Base-by-base conservation (phyloP, 192 early-diverging fungal species). In the Entomortierella chlamydospora region DNA sequence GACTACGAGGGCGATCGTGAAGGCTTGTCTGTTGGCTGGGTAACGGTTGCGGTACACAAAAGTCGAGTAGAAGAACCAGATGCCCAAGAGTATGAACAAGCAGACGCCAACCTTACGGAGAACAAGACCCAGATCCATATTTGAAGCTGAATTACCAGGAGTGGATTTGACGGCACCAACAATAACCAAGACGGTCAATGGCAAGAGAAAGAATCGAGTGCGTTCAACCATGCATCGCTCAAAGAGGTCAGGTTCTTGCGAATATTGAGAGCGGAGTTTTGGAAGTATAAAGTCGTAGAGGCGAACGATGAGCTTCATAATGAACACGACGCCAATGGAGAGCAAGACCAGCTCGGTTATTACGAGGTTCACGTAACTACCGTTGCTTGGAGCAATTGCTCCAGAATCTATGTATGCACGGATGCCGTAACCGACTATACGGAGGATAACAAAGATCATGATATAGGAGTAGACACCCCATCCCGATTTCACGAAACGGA, bases 251-350 rank as follows among this genome's bases (percentile, higher is more conserved):
- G 57, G 57, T 0, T 17, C 17, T 7, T 61, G 37, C 0, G 17
- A 8, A 3, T 20, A 42, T 12, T 56, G 51, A 31, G 56, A 26
- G 15, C 73, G 73, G 8, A 77, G 18, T n/a, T 68, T 77, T 37
- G 73, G 73, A 13, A 77, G 33, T 30, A 77, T 56, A 7, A 53
- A 68, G 7, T 42, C 39, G 28, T 68, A 77, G 12, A 77, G 47
- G 2, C 54, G 52, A 4, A 65, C 59, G 11, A 77, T 45, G 34
- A 77, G 26, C 2, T 63, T 12, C 23, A 77, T 53, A 23, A 77
- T 57, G 33, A 68, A 77, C 63, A 68, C 41, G 26, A 49, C 60
- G n/a, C 73, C 73, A n/a, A 68, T 41, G 23, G 65, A 62, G 51
- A 54, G 5, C 23, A 54, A 10, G 5, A 29, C 18, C 10, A 29